phyloP scores from a whole-genome alignment of 768 basidiomycete genomes.

The Phanerodontia chrysosporium region DNA sequence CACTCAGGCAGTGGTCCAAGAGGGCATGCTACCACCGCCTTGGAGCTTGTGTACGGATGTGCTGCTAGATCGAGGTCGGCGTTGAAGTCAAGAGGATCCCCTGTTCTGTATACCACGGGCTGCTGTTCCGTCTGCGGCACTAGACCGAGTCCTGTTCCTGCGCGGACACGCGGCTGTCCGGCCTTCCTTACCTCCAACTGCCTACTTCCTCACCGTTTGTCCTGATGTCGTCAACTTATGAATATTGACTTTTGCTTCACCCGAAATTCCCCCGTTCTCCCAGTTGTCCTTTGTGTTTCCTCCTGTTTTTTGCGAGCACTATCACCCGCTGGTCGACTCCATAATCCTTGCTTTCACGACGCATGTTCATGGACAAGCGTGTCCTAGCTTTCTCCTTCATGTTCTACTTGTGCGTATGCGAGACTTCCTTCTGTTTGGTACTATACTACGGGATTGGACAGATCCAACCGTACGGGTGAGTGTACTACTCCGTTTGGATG shows the following conservation, averaged over 20 bases:
- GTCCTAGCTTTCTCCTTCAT: neutral
- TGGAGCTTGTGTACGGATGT: conserved; percentile 5
- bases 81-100: neutral
- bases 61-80: neutral
- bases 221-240: neutral
- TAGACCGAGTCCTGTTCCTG: neutral
- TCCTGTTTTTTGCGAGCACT: neutral
- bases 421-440: neutral
- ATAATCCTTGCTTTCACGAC: neutral
- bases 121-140: neutral
- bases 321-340: conserved; percentile 3
- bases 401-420: neutral
- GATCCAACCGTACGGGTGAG: neutral
- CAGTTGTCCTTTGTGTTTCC: neutral
- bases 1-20: conserved; percentile 12
- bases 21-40: conserved; percentile 1
- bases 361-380: neutral
- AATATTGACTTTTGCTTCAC: conserved; percentile 3
- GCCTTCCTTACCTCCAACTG: conserved; percentile 15
- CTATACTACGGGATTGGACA: neutral
- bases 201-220: conserved; percentile 1
- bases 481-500: neutral
- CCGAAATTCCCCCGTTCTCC: neutral
- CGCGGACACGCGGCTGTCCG: neutral
- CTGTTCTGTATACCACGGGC: conserved; percentile 10